These are phyloP conservation scores for Rhododendron simsii DNA, from an alignment of 148 eudicot genomes.

Conservation along the genomic window DNA sequence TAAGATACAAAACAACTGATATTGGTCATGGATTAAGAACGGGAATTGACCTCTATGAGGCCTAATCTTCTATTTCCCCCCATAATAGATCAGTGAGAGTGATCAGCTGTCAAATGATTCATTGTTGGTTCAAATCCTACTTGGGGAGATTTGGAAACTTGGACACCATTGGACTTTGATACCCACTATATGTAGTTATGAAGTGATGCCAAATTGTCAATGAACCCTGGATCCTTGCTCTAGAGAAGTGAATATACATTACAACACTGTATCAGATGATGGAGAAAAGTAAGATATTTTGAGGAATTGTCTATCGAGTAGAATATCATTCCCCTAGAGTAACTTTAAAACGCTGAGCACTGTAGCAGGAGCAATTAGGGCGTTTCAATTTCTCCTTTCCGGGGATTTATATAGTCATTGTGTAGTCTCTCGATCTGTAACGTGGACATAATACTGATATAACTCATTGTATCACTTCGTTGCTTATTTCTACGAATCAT, in stretches of 20 bases:
- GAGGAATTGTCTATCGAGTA: neutral
- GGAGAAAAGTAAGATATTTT: neutral
- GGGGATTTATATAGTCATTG: neutral
- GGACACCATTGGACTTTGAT: neutral
- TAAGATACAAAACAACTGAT: neutral
- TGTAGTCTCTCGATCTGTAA: neutral
- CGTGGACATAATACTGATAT: neutral
- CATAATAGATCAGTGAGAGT: neutral
- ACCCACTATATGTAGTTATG: neutral
- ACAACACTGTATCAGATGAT: neutral
- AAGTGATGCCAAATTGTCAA: neutral
- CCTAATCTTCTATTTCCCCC: neutral
- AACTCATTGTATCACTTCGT: neutral
- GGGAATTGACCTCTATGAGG: neutral
- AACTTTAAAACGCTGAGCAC: neutral
- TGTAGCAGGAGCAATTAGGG: neutral
- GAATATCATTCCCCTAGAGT: neutral
- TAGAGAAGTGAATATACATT: neutral
- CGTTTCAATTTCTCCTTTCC: neutral
- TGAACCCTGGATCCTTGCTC: neutral
- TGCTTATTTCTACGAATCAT: neutral
- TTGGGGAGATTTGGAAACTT: neutral
- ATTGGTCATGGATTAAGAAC: neutral
- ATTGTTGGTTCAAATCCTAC: neutral
- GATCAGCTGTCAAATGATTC: neutral